A percentile compares a stretch with the other conserved stretches of the same genome.
Evolutionary conservation across 108 stramenopile genomes (phyloP).

Genomic region (Cylindrotheca fusiformis): DNA sequence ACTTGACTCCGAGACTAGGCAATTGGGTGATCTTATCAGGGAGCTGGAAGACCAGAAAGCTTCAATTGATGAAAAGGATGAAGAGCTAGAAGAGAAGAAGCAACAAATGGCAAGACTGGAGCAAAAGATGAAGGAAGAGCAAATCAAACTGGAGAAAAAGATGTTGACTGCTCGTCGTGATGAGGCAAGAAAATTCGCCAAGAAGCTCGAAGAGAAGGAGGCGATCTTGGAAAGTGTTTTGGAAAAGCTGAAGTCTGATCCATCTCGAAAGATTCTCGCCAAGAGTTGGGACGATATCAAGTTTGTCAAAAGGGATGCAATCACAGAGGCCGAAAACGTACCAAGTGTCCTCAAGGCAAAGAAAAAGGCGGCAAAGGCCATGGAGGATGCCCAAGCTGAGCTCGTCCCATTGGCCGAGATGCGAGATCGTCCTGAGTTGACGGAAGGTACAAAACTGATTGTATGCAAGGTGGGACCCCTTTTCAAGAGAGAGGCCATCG

Average conservation of each 20-base stretch:
- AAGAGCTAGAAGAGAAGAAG: constrained; percentile 65
- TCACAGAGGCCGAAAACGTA: constrained; percentile 72
- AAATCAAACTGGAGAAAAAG: constrained; percentile 60
- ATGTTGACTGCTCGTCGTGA: constrained; percentile 70
- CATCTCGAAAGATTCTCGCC: constrained; percentile 75
- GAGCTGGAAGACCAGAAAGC: constrained; percentile 82
- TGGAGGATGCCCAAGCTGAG: constrained; percentile 40
- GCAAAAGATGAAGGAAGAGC: constrained; percentile 65
- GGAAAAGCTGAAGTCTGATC: constrained; percentile 72
- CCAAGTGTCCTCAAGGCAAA: constrained; percentile 52
- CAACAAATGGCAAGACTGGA: constrained; percentile 69
- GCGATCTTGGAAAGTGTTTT: constrained; percentile 81
- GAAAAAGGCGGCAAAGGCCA: constrained; percentile 29
- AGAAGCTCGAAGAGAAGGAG: constrained; percentile 89
- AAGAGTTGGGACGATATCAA: constrained; percentile 88
- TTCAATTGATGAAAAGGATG: constrained; percentile 62
- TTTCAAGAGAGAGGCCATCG: constrained; percentile 60
- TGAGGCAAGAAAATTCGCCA: constrained; percentile 78
- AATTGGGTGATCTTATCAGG: constrained; percentile 86
- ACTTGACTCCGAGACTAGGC: constrained; percentile 78
- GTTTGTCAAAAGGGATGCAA: constrained; percentile 75
- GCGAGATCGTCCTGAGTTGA: constrained; percentile 41
- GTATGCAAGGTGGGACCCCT: constrained; percentile 69
- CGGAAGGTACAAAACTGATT: constrained; percentile 63
- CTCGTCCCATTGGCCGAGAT: constrained; percentile 75